Evolutionary conservation across 31 red algal genomes (phyloP).

Genomic region (Odonthalia washingtoniensis): DNA sequence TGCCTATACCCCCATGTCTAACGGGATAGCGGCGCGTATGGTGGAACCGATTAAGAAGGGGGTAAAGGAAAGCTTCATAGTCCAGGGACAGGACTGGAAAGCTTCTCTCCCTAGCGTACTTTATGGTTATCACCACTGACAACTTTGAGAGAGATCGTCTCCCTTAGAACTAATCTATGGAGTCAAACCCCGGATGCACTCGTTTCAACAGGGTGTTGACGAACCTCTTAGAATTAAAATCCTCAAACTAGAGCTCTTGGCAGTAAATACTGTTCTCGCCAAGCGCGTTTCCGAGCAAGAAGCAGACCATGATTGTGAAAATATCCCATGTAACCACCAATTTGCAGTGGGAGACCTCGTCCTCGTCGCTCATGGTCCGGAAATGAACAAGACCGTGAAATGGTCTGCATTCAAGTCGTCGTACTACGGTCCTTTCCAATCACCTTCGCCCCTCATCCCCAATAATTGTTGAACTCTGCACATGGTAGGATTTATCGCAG

Average conservation of each 20-base stretch:
- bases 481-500: background rate
- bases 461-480: background rate
- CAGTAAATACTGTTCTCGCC: background rate
- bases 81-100: background rate
- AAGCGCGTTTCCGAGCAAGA: background rate
- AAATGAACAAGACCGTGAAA: background rate
- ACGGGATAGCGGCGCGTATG: constrained; percentile 1
- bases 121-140: background rate
- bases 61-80: background rate
- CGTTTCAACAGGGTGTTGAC: background rate
- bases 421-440: background rate
- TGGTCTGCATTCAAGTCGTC: background rate
- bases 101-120: background rate
- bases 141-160: background rate
- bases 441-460: background rate
- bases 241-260: background rate
- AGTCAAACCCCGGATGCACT: background rate
- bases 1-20: constrained; percentile 27
- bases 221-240: background rate
- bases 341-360: background rate
- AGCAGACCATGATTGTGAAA: too few species aligned
- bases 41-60: background rate
- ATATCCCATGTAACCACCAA: background rate
- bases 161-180: background rate
- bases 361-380: background rate